Percentiles rank a stretch among this genome's conserved stretches.
Evolutionary conservation across 106 monocot genomes (phyloP).

Genomic region (Iris macrosiphon): DNA sequence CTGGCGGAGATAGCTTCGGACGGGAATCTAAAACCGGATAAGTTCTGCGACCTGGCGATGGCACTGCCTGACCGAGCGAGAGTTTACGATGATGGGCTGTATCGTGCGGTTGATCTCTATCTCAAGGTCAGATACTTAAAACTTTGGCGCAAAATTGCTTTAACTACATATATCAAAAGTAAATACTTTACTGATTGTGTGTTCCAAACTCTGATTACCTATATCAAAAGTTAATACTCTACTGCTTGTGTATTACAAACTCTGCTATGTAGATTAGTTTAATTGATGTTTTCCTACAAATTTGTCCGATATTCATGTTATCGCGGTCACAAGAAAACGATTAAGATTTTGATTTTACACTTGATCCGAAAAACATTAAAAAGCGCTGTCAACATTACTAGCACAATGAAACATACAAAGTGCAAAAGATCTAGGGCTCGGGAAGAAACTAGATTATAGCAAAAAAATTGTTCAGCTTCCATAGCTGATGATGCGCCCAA

Average conservation of each 20-base stretch:
- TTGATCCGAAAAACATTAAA: too few relatives aligned
- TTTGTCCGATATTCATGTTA: too few relatives aligned
- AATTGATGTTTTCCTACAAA: not conserved
- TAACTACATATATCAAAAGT: too few relatives aligned
- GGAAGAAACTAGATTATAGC: too few relatives aligned
- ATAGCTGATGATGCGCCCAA: too few relatives aligned
- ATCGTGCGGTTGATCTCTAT: conserved; percentile 77
- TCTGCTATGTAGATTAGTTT: not conserved
- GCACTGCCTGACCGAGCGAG: conserved; percentile 59
- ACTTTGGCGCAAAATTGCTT: not conserved
- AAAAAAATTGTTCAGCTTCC: too few relatives aligned
- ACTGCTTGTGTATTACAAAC: not conserved
- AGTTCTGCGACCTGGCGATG: conserved; percentile 66
- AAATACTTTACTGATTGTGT: not conserved
- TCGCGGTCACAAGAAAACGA: too few relatives aligned
- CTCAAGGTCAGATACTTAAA: conserved; percentile 47
- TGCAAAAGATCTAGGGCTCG: too few relatives aligned
- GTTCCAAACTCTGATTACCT: not conserved
- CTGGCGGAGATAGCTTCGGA: conserved; percentile 89
- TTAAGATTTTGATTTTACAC: too few relatives aligned
- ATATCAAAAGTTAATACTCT: not conserved
- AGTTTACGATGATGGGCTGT: conserved; percentile 73
- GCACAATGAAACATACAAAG: too few relatives aligned
- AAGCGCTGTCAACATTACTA: too few relatives aligned
- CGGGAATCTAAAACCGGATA: conserved; percentile 56